Evolutionary conservation across 495 filamentous ascomycete species (phyloP), one percentile per base, ranked within the genome.

Genomic region (Lasiosphaeriaceae sp.): DNA sequence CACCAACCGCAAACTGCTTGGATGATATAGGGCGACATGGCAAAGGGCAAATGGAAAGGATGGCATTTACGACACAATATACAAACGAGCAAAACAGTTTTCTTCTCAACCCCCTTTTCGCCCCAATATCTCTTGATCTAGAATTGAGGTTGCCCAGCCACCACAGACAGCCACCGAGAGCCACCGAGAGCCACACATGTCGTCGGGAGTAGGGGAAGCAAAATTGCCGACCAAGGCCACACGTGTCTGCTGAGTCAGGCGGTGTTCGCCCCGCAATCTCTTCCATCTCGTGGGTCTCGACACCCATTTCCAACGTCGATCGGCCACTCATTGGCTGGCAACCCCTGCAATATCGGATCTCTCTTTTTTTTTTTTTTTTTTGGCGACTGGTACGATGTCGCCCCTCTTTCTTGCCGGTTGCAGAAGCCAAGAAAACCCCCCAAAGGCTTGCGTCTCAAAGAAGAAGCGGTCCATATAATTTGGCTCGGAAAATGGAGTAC

Each of bases 311-410:
- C 55, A 66, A 64, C 65, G 63, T 59, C 58, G 57, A 55, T 48
- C 57, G 47, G 14, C 54, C n/a, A 5, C 11, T 62, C 31, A 71
- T 71, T 71, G 67, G 69, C 41, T 9, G 49, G 5, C 22, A 35
- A 51, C 39, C 37, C 48, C 46, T 54, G 47, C 58, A 44, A 64
- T 70, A 65, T 70, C 66, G 68, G 55, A 61, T 59, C 51, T 51
- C 20, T 23, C 43, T 26, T 39, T 44, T 26, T 14, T 19, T 39
- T 39, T 50, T 16, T 34, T 16, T 12, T 29, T 3, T 31, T 23
- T 6, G 11, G 11, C n/a, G 23, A 31, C 46, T 23, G 5, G 14
- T 9, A 37, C 34, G 34, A 37, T 14, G 34, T 14, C 34, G 34
- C 34, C 8, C 14, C 34, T 37, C n/a, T n/a, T n/a, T n/a, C n/a